Base-by-base conservation (phyloP, 768 basidiomycete genomes). In the Trametes elegans region DNA sequence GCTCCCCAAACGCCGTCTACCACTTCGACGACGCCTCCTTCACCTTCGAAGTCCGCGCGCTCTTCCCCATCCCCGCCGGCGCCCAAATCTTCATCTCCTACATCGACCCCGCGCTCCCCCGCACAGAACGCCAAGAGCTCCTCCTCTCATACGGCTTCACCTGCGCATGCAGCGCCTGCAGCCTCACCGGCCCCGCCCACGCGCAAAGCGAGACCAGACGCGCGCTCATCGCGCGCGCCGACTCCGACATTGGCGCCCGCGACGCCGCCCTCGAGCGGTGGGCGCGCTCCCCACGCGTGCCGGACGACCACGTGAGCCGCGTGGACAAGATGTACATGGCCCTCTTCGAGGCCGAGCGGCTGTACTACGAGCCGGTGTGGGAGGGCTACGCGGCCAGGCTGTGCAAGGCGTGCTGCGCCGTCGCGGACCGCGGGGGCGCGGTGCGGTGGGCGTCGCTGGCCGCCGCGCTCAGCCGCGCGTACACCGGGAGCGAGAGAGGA, bases 321-420 rank as follows among this genome's bases (percentile, higher is more conserved):
- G 42, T 45, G 5, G 55, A 57, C 43, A 35, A 28, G 34, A 51
- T 45, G 43, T 50, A 57, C 36, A 45, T 57, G 42, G 35, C 34
- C 43, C 7, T 45, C 19, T 57, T 50, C 28, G 55, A 50, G 46
- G 38, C 34, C 19, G 55, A 57, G 31, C 14, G 28, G 42, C 49
- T 57, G 5, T 57, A 45, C 43, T 50, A 50, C 29, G 55, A 57
- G 43, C 49, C 48, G 8, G 55, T 49, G 7, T 53, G 57, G 46
- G 51, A 42, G 40, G 57, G 29, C 16, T 53, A 31, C 28, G 46
- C 41, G 5, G 26, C 13, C 9, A 38, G 57, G 7, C 28, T 58
- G 9, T 51, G 35, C 36, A 58, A 53, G 46, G 57, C 44, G 26
- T 53, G 34, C 14, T 48, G 51, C 24, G 57, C 57, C 8, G 40